Conservation (phyloP, 768 basidiomycete species). For the Coprinopsis cinerea region DNA sequence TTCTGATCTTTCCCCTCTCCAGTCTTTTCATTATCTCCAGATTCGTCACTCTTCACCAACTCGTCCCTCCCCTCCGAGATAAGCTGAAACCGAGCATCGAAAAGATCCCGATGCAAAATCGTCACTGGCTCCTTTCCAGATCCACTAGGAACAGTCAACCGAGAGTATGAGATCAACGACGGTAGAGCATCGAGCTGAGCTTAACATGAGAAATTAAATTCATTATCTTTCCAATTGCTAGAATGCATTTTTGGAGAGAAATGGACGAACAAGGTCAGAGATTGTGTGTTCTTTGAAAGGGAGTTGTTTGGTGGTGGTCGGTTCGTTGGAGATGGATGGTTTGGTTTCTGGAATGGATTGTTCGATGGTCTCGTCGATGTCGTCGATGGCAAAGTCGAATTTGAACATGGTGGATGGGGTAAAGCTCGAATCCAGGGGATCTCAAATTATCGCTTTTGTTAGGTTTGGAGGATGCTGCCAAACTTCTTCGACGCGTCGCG, state of each 20-base stretch:
- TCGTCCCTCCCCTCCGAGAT: slow-evolving; percentile 49
- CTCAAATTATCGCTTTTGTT: slow-evolving; percentile 5
- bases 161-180: slow-evolving; percentile 73
- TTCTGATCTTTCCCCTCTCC: slow-evolving; percentile 7
- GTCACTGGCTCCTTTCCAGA: slow-evolving; percentile 25
- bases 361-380: slow-evolving; percentile 18
- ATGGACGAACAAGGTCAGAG: slow-evolving; percentile 28
- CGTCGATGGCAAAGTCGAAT: slow-evolving; percentile 62
- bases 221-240: neutral
- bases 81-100: slow-evolving; percentile 94
- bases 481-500: neutral
- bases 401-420: slow-evolving; percentile 47
- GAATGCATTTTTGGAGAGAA: slow-evolving; percentile 12
- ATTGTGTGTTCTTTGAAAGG: slow-evolving; percentile 29
- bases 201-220: slow-evolving; percentile 7
- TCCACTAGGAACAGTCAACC: slow-evolving; percentile 46
- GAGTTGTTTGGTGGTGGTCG: slow-evolving; percentile 10
- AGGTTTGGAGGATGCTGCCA: slow-evolving; percentile 1
- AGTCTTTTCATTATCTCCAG: neutral
- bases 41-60: slow-evolving; percentile 14
- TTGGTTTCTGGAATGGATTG: slow-evolving; percentile 4
- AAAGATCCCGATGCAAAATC: slow-evolving; percentile 78
- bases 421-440: neutral
- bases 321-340: neutral
- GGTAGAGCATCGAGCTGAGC: slow-evolving; percentile 66